Base-by-base conservation (phyloP, 306 rosid genomes). In the Begonia loranthoides region DNA sequence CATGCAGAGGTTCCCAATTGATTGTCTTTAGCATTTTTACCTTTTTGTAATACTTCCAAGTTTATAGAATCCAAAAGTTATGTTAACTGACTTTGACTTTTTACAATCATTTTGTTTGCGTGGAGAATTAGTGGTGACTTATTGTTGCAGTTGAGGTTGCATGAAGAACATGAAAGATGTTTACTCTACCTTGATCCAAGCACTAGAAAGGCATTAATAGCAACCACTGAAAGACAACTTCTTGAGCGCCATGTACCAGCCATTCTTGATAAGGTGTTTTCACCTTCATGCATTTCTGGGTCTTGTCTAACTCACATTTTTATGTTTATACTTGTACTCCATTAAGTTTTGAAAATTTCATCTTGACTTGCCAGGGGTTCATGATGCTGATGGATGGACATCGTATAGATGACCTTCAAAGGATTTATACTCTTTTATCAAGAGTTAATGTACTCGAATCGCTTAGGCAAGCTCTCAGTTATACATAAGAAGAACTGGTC, bases 81-180 rank as follows among this genome's bases (percentile, higher is more conserved):
- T 2, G 22, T 19, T 19, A 19, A 19, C 22, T 19, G 22, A 19
- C 22, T 19, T 19, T 19, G 22, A 19, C 22, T 1, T 19, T 19
- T 19, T 19, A 19, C 2, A 19, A 41, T 41, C 45, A 41, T 41
- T 41, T 41, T 41, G 45, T 41, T 46, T 47, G 45, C 41, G 13
- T 34, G 46, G 15, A 16, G 33, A n/a, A 53, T 40, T 66, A 56
- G 61, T 58, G 67, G 61, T 69, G 71, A 56, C 36, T 4, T 28
- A 28, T 4, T 28, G 36, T 28, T 28, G 36, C 83, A 92, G 99
- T 78, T 71, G 43, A 83, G 99, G 72, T 71, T 92, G 80, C 99
- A 92, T 52, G 99, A 87, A 63, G 99, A 92, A 57, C 93, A 92
- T 63, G 99, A 92, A 38, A 86, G 96, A 67, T 92, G 94, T 61